These are phyloP conservation scores for Hyphopichia burtonii DNA, from an alignment of 1,139 yeast genomes.

Conservation along the genomic window DNA sequence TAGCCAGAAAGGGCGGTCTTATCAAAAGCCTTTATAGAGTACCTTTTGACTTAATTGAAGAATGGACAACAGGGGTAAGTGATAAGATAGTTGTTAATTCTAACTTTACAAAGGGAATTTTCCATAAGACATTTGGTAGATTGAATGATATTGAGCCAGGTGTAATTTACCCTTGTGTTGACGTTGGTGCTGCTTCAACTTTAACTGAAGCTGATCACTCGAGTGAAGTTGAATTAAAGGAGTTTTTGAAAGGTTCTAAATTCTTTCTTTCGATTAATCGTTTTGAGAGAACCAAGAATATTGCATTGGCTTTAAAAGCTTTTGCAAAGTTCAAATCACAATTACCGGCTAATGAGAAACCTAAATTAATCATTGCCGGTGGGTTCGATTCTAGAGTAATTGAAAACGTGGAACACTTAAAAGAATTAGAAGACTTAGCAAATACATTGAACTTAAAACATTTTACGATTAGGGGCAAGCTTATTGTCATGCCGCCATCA, in stretches of 20 bases:
- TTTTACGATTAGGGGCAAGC: constrained; percentile 49
- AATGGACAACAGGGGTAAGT: constrained; percentile 71
- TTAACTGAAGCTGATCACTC: constrained; percentile 13
- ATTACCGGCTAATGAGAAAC: constrained; percentile 15
- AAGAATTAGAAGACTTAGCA: constrained; percentile 56
- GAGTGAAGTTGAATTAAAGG: constrained; percentile 30
- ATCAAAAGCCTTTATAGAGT: constrained; percentile 66
- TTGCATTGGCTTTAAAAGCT: constrained; percentile 72
- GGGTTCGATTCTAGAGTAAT: constrained; percentile 79
- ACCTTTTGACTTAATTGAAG: constrained; percentile 83
- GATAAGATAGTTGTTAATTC: constrained; percentile 88
- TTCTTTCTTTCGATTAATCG: constrained; percentile 79
- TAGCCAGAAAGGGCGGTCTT: constrained; percentile 58
- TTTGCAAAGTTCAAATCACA: constrained; percentile 41
- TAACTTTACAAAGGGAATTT: constrained; percentile 71
- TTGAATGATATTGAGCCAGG: constrained; percentile 50
- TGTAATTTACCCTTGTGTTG: constrained; percentile 90
- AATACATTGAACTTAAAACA: constrained; percentile 43
- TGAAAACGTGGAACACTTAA: constrained; percentile 75
- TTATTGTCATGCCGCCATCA: constrained; percentile 32
- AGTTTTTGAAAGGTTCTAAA: constrained; percentile 32
- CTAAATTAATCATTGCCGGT: constrained; percentile 75
- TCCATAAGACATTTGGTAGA: constrained; percentile 59
- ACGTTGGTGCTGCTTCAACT: constrained; percentile 18
- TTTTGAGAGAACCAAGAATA: constrained; percentile 82